Evolutionary conservation across 306 rosid genomes (phyloP), one percentile per base, ranked within the genome.

Genomic region (Cucurbita ficifolia): DNA sequence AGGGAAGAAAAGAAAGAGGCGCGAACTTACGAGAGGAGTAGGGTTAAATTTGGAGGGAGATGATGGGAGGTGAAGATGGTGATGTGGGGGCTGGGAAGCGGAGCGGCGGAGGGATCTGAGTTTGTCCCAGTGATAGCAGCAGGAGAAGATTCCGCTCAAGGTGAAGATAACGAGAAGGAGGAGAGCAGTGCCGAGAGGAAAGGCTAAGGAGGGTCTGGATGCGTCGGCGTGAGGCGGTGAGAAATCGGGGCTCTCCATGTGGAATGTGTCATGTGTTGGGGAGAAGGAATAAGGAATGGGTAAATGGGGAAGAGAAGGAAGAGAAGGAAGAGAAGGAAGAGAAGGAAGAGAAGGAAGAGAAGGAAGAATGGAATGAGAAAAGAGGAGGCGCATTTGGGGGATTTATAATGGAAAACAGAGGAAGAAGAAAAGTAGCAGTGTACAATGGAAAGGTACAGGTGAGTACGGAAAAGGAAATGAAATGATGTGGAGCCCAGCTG

Each of bases 81-180:
- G 22, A 59, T 83, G 65, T 0, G 70, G 16, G 42, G 48, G 79
- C 9, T 70, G 58, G 33, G 80, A 67, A 76, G 78, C 36, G 29
- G 98, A 84, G 19, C 75, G 83, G 6, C 85, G 95, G 78, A 94
- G 78, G 2, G 97, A 85, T 48, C 96, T 84, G 85, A 90, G 79
- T 75, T 89, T 94, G 76, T 94, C 98, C 97, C 98, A 90, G 79
- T 94, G 98, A 81, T 94, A 94, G 80, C 96, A 94, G 79, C 97
- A 94, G 6, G 98, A 90, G 89, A 94, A 90, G 85, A 94, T 82
- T 35, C 98, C 98, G 65, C 98, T 94, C 69, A 94, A 64, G 90
- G 86, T 85, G 95, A 94, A 89, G 79, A 94, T 84, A 81, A 90
- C 73, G 82, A 94, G 73, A 29, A 94, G 60, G 75, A 94, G 97